Evolutionary conservation across 441 rosid species (phyloP).

Genomic region (Mallotus repandus): DNA sequence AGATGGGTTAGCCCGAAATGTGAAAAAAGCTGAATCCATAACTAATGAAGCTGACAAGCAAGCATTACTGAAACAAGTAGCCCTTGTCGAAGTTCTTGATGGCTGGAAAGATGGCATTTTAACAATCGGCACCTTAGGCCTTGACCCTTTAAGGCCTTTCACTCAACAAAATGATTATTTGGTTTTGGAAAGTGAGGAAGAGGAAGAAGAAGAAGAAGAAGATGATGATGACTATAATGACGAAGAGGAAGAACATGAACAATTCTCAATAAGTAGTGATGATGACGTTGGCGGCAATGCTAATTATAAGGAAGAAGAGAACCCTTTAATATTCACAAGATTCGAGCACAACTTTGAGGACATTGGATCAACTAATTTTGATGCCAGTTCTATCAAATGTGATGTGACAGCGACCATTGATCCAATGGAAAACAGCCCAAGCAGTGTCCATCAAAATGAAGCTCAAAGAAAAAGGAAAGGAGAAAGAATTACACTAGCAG

Average conservation of each 20-base stretch:
- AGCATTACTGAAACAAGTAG: constrained; percentile 61
- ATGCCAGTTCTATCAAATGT: constrained; percentile 11
- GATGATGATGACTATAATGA: constrained; percentile 30
- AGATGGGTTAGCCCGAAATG: constrained; percentile 49
- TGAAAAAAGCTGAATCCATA: constrained; percentile 48
- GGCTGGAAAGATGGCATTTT: constrained; percentile 81
- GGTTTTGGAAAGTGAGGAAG: constrained; percentile 29
- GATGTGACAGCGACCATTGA: constrained; percentile 23
- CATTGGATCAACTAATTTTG: constrained; percentile 7
- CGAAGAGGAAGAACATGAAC: constrained; percentile 33
- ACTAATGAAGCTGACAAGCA: constrained; percentile 57
- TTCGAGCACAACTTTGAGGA: constrained; percentile 31
- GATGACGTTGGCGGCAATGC: constrained; percentile 28
- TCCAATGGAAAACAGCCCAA: constrained; percentile 1
- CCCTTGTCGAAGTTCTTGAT: constrained; percentile 59
- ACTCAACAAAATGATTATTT: constrained; percentile 38
- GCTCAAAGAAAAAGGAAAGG: constrained; percentile 35
- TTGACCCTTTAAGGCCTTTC: constrained; percentile 54
- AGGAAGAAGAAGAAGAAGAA: constrained; percentile 9
- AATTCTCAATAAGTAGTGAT: constrained; percentile 13
- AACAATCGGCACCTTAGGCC: constrained; percentile 87
- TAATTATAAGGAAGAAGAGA: constrained; percentile 46
- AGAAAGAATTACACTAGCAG: constrained; percentile 73
- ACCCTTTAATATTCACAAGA: constrained; percentile 55
- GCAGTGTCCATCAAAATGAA: constrained; percentile 15